These are phyloP conservation scores for Platanthera zijinensis DNA, from an alignment of 106 monocot species.

Conservation along the genomic window DNA sequence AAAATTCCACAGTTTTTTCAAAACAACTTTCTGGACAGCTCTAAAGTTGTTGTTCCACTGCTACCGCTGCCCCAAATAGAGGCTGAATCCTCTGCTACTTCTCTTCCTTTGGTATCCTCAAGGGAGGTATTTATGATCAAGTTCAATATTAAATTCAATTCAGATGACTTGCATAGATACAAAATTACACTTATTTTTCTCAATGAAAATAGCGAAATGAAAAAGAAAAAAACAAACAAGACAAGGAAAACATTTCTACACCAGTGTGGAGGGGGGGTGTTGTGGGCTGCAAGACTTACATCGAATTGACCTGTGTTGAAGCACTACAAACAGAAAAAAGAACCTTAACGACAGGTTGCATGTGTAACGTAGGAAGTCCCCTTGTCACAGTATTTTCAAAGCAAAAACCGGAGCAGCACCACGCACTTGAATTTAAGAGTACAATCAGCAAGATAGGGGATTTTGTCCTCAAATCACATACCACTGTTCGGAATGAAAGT, in stretches of 20 bases:
- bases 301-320: conserved; percentile 24
- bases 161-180: neutral
- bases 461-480: conserved; percentile 52
- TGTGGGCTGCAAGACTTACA: conserved; percentile 19
- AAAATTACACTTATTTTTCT: too few species aligned
- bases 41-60: too few species aligned
- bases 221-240: neutral
- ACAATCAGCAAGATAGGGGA: conserved; percentile 55
- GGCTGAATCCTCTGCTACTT: neutral
- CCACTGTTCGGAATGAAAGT: conserved; percentile 53
- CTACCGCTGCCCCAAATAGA: too few species aligned
- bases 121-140: neutral
- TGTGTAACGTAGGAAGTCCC: conserved; percentile 9
- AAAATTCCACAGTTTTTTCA: too few species aligned
- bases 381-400: conserved; percentile 24
- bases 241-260: too few species aligned
- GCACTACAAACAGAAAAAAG: conserved; percentile 43
- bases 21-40: too few species aligned
- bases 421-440: conserved; percentile 69
- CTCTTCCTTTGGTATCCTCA: neutral
- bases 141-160: neutral
- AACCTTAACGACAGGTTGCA: conserved; percentile 56
- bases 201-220: neutral
- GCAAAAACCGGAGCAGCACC: conserved; percentile 48
- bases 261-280: neutral